Conservation (phyloP, 805 yeast species). For the Starmerella bombi region DNA sequence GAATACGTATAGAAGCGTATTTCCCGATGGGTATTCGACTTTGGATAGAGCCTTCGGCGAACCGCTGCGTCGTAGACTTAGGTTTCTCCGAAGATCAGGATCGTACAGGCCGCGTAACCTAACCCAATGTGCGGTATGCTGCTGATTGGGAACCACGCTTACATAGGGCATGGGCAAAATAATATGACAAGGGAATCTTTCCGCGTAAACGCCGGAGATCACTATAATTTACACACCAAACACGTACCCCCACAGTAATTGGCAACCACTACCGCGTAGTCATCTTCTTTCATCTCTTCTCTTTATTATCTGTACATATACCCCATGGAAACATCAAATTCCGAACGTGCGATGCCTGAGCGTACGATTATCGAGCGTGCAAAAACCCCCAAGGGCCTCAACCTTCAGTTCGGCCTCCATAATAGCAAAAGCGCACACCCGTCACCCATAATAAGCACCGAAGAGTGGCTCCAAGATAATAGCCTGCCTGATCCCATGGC, state of each 20-base stretch:
- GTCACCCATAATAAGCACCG: not conserved
- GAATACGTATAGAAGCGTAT: no score
- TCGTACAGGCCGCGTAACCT: no score
- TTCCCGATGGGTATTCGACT: no score
- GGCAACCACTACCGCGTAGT: not conserved
- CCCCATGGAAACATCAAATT: not conserved
- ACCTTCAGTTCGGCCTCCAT: constrained; percentile 9
- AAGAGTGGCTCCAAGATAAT: not conserved
- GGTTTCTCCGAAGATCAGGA: no score
- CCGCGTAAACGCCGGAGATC: not conserved
- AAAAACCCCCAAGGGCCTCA: constrained; percentile 5
- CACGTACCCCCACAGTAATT: not conserved
- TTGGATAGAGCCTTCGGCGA: no score
- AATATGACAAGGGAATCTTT: no score
- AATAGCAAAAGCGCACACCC: not conserved
- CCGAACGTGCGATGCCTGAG: not conserved
- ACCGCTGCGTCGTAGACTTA: no score
- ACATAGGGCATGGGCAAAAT: no score
- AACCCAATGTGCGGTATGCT: no score
- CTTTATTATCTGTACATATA: not conserved
- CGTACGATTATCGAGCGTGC: not conserved
- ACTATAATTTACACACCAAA: not conserved
- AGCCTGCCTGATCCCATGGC: not conserved
- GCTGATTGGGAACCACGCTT: no score
- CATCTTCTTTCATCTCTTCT: not conserved